phyloP scores from a whole-genome alignment of 345 rosid species.

The Gossypium bickii region DNA sequence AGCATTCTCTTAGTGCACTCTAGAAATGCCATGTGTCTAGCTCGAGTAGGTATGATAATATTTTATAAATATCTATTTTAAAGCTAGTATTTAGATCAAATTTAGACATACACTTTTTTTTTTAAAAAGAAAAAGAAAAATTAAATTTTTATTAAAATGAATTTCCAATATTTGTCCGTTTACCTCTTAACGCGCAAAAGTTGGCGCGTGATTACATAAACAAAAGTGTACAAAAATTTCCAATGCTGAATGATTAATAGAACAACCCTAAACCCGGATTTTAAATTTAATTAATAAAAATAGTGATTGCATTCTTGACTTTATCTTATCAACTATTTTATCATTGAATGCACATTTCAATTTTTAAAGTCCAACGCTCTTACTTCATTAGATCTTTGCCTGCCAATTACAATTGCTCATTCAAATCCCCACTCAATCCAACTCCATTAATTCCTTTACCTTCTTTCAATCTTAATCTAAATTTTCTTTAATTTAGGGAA shows the following conservation, averaged over 20 bases:
- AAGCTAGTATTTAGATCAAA: too few species aligned
- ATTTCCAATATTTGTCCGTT: neutral
- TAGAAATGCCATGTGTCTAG: too few species aligned
- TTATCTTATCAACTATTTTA: neutral
- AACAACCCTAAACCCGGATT: neutral
- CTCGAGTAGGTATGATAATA: too few species aligned
- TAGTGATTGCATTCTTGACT: neutral
- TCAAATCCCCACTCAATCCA: neutral
- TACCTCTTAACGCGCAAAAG: neutral
- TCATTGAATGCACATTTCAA: neutral
- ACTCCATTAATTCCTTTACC: neutral
- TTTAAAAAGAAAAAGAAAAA: too few species aligned
- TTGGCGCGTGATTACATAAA: slow-evolving; percentile 2
- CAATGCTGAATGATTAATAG: neutral
- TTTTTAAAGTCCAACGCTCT: neutral
- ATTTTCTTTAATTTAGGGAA: neutral
- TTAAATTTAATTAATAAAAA: neutral
- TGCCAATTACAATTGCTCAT: neutral
- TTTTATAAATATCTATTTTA: too few species aligned
- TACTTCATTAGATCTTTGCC: neutral
- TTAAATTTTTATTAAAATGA: too few species aligned
- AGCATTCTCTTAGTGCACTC: too few species aligned
- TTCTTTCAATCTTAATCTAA: neutral
- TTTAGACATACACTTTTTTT: neutral
- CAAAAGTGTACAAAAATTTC: neutral